Evolutionary conservation across 768 basidiomycete species (phyloP).

Genomic region (Trametes gibbosa): DNA sequence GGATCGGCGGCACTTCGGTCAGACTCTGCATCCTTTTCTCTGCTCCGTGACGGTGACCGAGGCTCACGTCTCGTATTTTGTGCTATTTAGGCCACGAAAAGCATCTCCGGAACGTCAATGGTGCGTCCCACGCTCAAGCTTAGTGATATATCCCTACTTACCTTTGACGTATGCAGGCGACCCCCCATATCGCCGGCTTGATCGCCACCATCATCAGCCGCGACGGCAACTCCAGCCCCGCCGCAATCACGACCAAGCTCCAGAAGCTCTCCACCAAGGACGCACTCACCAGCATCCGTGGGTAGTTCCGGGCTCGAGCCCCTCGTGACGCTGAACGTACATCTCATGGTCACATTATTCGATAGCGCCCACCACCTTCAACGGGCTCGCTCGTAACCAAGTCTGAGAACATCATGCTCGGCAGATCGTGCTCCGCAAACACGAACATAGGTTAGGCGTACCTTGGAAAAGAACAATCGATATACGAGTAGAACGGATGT

Average conservation of each 20-base stretch:
- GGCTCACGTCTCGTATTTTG: background rate
- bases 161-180: slow-evolving; percentile 34
- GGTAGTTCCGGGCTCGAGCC: no score
- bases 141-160: background rate
- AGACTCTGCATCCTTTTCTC: background rate
- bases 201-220: slow-evolving; percentile 37
- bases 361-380: slow-evolving; percentile 1
- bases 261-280: slow-evolving; percentile 29
- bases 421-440: background rate
- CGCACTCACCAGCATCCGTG: slow-evolving; percentile 29
- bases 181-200: slow-evolving; percentile 41
- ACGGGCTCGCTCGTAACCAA: slow-evolving; percentile 9
- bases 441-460: background rate
- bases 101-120: slow-evolving; percentile 23
- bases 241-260: slow-evolving; percentile 29
- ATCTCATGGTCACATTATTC: no score
- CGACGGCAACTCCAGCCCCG: slow-evolving; percentile 33
- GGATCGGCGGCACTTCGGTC: slow-evolving; percentile 10
- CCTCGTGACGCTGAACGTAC: no score
- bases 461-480: background rate
- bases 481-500: slow-evolving; percentile 1
- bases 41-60: background rate
- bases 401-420: background rate
- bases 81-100: slow-evolving; percentile 2
- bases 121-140: background rate